Conservation (phyloP, 2,329 filamentous ascomycete genomes). For the Fusarium compactum region DNA sequence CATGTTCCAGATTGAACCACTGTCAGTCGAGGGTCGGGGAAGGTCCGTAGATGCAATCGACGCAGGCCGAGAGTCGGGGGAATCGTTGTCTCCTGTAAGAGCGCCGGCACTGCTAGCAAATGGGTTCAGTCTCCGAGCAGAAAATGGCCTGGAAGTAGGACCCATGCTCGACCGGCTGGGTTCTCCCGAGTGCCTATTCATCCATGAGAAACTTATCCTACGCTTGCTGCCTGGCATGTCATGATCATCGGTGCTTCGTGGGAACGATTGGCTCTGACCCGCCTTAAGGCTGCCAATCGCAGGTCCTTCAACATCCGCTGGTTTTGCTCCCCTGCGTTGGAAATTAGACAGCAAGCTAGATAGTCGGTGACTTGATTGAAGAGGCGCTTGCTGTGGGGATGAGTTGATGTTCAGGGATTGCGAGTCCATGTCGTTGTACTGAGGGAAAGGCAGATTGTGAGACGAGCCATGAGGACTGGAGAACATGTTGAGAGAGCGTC, state of each 20-base stretch:
- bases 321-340: slow-evolving; percentile 72
- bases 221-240: slow-evolving; percentile 66
- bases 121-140: slow-evolving; percentile 59
- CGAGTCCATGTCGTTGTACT: slow-evolving; percentile 62
- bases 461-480: slow-evolving; percentile 73
- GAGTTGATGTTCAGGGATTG: slow-evolving; percentile 55
- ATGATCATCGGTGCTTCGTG: slow-evolving; percentile 68
- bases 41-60: slow-evolving; percentile 78
- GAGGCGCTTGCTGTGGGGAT: slow-evolving; percentile 54
- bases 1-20: slow-evolving; percentile 78
- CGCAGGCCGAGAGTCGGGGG: slow-evolving; percentile 72
- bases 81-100: slow-evolving; percentile 66
- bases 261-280: slow-evolving; percentile 82
- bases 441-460: slow-evolving; percentile 67
- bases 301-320: slow-evolving; percentile 63
- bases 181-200: slow-evolving; percentile 66
- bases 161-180: slow-evolving; percentile 45
- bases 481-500: slow-evolving; percentile 66
- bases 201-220: slow-evolving; percentile 71
- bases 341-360: slow-evolving; percentile 69
- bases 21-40: slow-evolving; percentile 83
- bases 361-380: slow-evolving; percentile 54
- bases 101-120: slow-evolving; percentile 64
- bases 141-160: slow-evolving; percentile 54
- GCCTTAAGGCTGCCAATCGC: slow-evolving; percentile 76